Evolutionary conservation across 2,329 filamentous ascomycete genomes (phyloP).

Genomic region (Fonsecaea monophora): DNA sequence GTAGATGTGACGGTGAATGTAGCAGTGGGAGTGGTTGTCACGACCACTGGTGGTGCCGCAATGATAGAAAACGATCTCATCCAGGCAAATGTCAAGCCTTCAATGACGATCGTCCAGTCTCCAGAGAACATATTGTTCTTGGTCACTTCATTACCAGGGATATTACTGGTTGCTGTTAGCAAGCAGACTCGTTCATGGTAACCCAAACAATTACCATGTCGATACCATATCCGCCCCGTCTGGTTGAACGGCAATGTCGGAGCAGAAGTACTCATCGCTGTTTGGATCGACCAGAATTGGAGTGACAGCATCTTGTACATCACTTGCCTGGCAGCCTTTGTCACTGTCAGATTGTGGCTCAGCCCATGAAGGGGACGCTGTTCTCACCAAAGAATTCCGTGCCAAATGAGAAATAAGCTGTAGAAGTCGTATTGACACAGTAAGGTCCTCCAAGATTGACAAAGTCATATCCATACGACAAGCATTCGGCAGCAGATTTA

Average conservation of each 20-base stretch:
- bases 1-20: conserved; percentile 33
- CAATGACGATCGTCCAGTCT: conserved; percentile 37
- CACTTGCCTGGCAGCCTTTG: conserved; percentile 32
- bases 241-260: conserved; percentile 35
- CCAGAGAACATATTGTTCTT: conserved; percentile 38
- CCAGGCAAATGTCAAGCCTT: conserved; percentile 38
- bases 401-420: conserved; percentile 37
- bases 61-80: conserved; percentile 35
- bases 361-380: background rate
- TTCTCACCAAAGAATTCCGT: conserved; percentile 34
- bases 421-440: conserved; percentile 37
- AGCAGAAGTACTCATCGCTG: conserved; percentile 38
- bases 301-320: conserved; percentile 34
- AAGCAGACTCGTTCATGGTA: background rate
- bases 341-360: conserved; percentile 14
- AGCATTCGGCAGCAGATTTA: conserved; percentile 29
- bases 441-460: conserved; percentile 38
- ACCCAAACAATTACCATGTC: conserved; percentile 32
- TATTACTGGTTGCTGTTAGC: conserved; percentile 30
- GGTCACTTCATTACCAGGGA: conserved; percentile 33
- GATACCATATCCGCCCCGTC: conserved; percentile 34
- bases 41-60: conserved; percentile 34
- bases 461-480: conserved; percentile 37
- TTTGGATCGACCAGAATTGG: conserved; percentile 38
- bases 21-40: conserved; percentile 32